Base-by-base conservation (phyloP, 202 grass and related monocot species). In the Eragrostis tef region DNA sequence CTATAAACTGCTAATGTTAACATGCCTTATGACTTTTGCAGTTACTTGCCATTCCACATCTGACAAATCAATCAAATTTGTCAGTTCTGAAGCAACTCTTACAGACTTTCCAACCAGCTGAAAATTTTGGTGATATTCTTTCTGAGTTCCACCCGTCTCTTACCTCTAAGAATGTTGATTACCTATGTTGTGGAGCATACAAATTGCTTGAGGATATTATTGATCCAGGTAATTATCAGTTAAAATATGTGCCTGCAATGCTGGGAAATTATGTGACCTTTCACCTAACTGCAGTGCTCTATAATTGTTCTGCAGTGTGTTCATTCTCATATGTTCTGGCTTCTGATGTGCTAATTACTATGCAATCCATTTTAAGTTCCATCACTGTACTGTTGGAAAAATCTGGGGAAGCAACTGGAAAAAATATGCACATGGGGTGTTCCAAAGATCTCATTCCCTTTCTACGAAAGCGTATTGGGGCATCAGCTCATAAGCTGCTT, bases 321-420 rank as follows among this genome's bases (percentile, higher is more conserved):
- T 89, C 70, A 7, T 88, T 84, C 79, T 98, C 88, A 31, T 88
- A 90, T 70, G 46, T 87, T 67, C 49, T 94, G 64, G 87, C 92
- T 74, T 94, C 69, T 39, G 85, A 93, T n/a, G 80, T 93, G 68
- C 71, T 94, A 76, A 85, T 86, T 85, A 93, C 92, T 73, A 89
- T 94, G 83, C 90, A 98, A 89, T 94, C 90, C 65, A 73, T 90
- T 75, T 75, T 98, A 52, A 95, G 75, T 82, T 94, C 92, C 20
- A 48, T 90, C 78, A 54, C 65, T 43, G 31, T 70, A 46, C 63
- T 94, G 71, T 70, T 89, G 73, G 88, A 90, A 57, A 86, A 84
- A 70, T 86, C 72, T 76, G 56, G 51, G 11, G 90, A 88, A 86
- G 63, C 77, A 87, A 91, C 87, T 93, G 88, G 62, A 68, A 91